These are phyloP conservation scores for Sporothrix euskadiensis DNA, from an alignment of 2,329 filamentous ascomycete species.

Conservation along the genomic window DNA sequence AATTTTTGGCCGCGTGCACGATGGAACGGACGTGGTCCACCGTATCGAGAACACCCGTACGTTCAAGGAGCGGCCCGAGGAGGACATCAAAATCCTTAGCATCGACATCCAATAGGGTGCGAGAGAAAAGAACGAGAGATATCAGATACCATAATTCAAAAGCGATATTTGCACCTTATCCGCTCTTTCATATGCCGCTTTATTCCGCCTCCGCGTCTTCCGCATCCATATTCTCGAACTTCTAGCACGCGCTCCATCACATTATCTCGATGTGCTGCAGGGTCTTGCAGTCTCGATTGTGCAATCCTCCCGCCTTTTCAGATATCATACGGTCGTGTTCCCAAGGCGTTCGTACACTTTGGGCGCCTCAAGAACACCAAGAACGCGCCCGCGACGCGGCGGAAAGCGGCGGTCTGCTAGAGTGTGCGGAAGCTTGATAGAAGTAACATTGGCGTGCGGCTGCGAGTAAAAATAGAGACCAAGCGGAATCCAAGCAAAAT, in stretches of 20 bases:
- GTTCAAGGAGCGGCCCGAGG: conserved; percentile 88
- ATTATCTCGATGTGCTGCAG: conserved; percentile 23
- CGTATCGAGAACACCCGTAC: conserved; percentile 90
- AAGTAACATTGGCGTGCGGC: background rate
- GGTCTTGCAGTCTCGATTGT: conserved; percentile 1
- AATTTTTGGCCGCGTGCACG: conserved; percentile 86
- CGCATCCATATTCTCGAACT: background rate
- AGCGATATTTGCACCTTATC: background rate
- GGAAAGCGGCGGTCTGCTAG: conserved; percentile 16
- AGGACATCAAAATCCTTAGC: conserved; percentile 96
- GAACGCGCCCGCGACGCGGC: conserved; percentile 11
- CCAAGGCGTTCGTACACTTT: background rate
- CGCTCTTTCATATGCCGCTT: background rate
- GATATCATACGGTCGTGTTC: conserved; percentile 4
- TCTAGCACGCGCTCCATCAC: background rate
- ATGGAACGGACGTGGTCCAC: conserved; percentile 91
- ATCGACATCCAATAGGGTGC: conserved; percentile 61
- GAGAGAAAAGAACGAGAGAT: background rate
- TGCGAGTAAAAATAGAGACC: background rate
- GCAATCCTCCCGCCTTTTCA: conserved; percentile 16
- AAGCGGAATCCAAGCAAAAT: background rate
- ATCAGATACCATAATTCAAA: conserved; percentile 16
- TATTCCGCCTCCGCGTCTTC: background rate
- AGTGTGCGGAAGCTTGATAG: background rate
- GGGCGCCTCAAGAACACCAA: background rate